Conservation (phyloP, 139 green algal genomes). For the Marvania coccoides region DNA sequence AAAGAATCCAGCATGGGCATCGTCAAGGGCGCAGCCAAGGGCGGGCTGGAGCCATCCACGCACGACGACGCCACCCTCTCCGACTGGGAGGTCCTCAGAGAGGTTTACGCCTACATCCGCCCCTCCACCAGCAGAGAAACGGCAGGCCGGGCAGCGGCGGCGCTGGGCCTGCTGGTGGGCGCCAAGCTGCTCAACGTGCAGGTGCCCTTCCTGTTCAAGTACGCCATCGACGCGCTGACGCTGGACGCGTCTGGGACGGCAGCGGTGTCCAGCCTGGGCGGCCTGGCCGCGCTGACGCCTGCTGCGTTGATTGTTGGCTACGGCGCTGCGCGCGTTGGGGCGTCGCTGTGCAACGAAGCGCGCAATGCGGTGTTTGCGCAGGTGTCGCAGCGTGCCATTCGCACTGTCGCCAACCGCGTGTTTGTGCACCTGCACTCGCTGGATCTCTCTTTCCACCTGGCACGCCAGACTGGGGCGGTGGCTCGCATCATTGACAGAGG, state of each 20-base stretch:
- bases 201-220: conserved; percentile 95
- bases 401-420: conserved; percentile 54
- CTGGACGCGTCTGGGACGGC: conserved; percentile 32
- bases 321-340: conserved; percentile 48
- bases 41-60: background rate
- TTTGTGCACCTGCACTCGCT: conserved; percentile 87
- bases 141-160: conserved; percentile 50
- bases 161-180: conserved; percentile 53
- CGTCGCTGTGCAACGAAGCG: conserved; percentile 70
- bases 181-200: conserved; percentile 42
- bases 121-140: conserved; percentile 4
- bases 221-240: conserved; percentile 68
- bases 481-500: conserved; percentile 84
- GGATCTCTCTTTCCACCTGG: conserved; percentile 85
- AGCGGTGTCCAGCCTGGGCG: conserved; percentile 16
- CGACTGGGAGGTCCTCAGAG: background rate
- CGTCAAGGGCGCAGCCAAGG: background rate
- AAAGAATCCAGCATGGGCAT: background rate
- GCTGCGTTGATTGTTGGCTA: conserved; percentile 72
- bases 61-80: no score
- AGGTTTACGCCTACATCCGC: background rate
- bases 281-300: conserved; percentile 47
- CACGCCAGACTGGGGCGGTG: conserved; percentile 80
- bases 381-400: conserved; percentile 68
- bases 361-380: conserved; percentile 87